These are phyloP conservation scores for Candolleomyces efflorescens DNA, from an alignment of 768 basidiomycete genomes.

Conservation along the genomic window DNA sequence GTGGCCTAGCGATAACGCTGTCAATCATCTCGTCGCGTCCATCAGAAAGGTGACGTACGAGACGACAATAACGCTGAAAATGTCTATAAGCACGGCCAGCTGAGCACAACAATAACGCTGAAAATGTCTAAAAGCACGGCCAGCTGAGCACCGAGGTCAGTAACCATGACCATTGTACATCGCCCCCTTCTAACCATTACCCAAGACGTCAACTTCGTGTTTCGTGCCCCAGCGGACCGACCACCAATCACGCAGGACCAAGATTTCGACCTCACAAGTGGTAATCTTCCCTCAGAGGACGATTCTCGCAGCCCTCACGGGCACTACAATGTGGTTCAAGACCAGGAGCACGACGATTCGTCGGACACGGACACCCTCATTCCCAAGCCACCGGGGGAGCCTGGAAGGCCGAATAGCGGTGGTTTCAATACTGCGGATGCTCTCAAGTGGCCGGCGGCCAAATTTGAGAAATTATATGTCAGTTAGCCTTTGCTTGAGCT, in stretches of 20 bases:
- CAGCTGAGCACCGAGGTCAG: too few relatives aligned
- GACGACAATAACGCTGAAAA: too few relatives aligned
- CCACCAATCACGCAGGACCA: not conserved
- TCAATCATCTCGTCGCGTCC: too few relatives aligned
- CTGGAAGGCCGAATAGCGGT: conserved; percentile 15
- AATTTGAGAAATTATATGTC: conserved; percentile 1
- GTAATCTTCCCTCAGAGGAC: not conserved
- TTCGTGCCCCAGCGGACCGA: not conserved
- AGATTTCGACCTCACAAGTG: too few relatives aligned
- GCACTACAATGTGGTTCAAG: not conserved
- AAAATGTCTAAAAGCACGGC: too few relatives aligned
- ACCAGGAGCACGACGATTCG: conserved; percentile 10
- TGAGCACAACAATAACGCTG: too few relatives aligned
- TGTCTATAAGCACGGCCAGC: too few relatives aligned
- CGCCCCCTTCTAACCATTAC: not conserved
- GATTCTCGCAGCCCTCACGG: conserved; percentile 8
- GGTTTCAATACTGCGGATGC: conserved; percentile 17
- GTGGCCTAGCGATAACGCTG: too few relatives aligned
- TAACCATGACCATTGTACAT: not conserved
- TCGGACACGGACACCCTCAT: conserved; percentile 3
- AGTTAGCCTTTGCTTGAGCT: not conserved
- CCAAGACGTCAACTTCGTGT: not conserved
- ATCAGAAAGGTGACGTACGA: too few relatives aligned
- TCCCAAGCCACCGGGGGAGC: conserved; percentile 17
- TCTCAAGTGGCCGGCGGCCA: conserved; percentile 11